A percentile compares a stretch with the other conserved stretches of the same genome.
These are phyloP conservation scores for Phaeotremella skinneri DNA, from an alignment of 768 basidiomycete genomes.

Conservation along the genomic window DNA sequence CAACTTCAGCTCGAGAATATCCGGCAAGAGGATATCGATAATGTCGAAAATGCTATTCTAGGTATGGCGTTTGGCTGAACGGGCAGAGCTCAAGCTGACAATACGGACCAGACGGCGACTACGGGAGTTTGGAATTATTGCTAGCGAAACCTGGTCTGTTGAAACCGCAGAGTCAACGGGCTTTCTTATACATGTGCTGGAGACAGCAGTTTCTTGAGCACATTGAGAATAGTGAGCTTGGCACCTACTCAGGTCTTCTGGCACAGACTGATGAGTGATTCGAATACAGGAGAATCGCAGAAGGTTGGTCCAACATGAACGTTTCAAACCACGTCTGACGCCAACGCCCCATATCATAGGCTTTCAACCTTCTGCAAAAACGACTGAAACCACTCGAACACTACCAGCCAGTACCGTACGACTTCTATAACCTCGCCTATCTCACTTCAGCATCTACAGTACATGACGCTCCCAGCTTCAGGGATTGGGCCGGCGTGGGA, in stretches of 20 bases:
- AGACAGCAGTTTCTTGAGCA: constrained; percentile 50
- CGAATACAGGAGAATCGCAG: constrained; percentile 11
- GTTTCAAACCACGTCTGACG: not conserved
- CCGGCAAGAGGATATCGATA: constrained; percentile 25
- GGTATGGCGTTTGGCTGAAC: constrained; percentile 20
- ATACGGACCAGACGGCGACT: constrained; percentile 41
- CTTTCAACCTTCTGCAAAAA: constrained; percentile 49
- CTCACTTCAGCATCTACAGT: constrained; percentile 49
- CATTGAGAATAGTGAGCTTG: constrained; percentile 40
- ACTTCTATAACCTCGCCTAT: constrained; percentile 50
- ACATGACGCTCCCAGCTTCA: constrained; percentile 44
- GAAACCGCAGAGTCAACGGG: constrained; percentile 40
- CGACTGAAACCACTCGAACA: constrained; percentile 51
- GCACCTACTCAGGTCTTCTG: not conserved
- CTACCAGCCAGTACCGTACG: constrained; percentile 49
- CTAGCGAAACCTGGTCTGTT: constrained; percentile 33
- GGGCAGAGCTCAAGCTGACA: not conserved
- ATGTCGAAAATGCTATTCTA: constrained; percentile 41
- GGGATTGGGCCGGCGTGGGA: constrained; percentile 47
- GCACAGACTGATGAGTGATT: not conserved
- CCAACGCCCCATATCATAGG: constrained; percentile 21
- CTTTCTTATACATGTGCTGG: constrained; percentile 47
- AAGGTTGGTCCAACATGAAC: constrained; percentile 13
- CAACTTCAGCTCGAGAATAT: constrained; percentile 7
- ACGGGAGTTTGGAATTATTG: constrained; percentile 37